These are phyloP conservation scores for Zelopaecilomyces penicillatus DNA, from an alignment of 2,329 filamentous ascomycete species.

Conservation along the genomic window DNA sequence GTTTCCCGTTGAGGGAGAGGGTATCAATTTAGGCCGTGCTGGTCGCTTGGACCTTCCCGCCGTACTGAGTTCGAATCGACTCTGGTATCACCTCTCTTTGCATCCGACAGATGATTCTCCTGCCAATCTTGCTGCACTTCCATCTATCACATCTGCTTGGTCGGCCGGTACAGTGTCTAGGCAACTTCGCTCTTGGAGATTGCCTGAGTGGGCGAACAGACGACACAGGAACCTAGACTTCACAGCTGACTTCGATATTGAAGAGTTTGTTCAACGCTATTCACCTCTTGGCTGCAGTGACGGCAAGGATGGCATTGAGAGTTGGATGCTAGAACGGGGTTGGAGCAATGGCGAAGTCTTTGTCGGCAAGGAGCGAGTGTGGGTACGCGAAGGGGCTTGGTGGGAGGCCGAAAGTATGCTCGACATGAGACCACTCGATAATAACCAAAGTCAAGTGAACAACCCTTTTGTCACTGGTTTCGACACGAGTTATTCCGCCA, in stretches of 20 bases:
- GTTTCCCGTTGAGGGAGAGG: conserved; percentile 68
- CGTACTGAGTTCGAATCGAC: conserved; percentile 72
- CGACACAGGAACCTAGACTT: conserved; percentile 88
- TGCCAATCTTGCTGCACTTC: conserved; percentile 61
- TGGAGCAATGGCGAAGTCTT: conserved; percentile 98
- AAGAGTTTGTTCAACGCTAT: conserved; percentile 85
- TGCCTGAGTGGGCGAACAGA: conserved; percentile 94
- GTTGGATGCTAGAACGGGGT: conserved; percentile 85
- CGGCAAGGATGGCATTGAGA: conserved; percentile 86
- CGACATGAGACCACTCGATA: conserved; percentile 66
- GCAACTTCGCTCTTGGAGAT: conserved; percentile 84
- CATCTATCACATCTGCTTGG: conserved; percentile 74
- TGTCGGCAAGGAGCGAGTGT: conserved; percentile 82
- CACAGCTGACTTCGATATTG: conserved; percentile 89
- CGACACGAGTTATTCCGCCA: conserved; percentile 64
- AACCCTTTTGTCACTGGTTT: conserved; percentile 41
- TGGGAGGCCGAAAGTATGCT: conserved; percentile 98
- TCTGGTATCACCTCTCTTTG: conserved; percentile 89
- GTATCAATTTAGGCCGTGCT: conserved; percentile 69
- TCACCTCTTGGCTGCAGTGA: conserved; percentile 76
- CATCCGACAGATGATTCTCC: conserved; percentile 87
- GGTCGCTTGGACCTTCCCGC: conserved; percentile 72
- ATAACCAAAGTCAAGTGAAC: conserved; percentile 31
- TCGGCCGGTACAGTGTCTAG: conserved; percentile 87
- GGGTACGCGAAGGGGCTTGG: conserved; percentile 92